phyloP scores from a whole-genome alignment of 768 basidiomycete species.

The Chalciporus chontae region DNA sequence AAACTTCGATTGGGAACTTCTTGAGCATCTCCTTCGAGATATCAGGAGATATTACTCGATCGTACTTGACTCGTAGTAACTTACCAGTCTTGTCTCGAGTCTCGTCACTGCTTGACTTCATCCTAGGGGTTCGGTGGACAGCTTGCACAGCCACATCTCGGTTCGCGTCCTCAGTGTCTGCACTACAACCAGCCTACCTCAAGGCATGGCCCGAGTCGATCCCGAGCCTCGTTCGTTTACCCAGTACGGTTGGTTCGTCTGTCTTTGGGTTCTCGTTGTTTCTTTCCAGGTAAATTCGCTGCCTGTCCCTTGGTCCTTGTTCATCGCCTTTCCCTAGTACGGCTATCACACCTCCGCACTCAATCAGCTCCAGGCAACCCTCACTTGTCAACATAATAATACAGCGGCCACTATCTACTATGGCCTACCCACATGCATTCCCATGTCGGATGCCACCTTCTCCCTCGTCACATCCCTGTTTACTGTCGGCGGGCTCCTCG shows the following conservation, averaged over 20 bases:
- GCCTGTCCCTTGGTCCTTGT: neutral
- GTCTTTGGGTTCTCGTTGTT: slow-evolving; percentile 62
- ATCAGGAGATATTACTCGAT: no score
- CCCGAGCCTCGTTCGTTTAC: slow-evolving; percentile 43
- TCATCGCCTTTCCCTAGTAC: slow-evolving; percentile 43
- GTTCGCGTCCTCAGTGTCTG: no score
- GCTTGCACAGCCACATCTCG: no score
- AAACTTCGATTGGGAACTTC: no score
- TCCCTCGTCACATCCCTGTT: slow-evolving; percentile 83
- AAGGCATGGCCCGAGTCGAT: neutral
- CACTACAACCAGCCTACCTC: neutral
- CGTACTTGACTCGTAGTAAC: no score
- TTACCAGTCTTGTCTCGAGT: no score
- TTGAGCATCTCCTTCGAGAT: no score
- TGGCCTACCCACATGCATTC: slow-evolving; percentile 69
- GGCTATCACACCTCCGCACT: slow-evolving; percentile 93
- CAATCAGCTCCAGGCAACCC: slow-evolving; percentile 79
- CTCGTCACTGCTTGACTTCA: no score
- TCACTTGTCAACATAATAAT: slow-evolving; percentile 58
- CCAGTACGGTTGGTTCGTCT: slow-evolving; percentile 58
- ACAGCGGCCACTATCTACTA: slow-evolving; percentile 16
- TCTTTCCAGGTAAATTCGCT: slow-evolving; percentile 46
- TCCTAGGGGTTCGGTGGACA: no score
- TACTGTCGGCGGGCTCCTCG: slow-evolving; percentile 82
- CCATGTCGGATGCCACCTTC: slow-evolving; percentile 73